Evolutionary conservation across 352 stramenopile genomes (phyloP).

Genomic region (Phytophthora tentaculata): DNA sequence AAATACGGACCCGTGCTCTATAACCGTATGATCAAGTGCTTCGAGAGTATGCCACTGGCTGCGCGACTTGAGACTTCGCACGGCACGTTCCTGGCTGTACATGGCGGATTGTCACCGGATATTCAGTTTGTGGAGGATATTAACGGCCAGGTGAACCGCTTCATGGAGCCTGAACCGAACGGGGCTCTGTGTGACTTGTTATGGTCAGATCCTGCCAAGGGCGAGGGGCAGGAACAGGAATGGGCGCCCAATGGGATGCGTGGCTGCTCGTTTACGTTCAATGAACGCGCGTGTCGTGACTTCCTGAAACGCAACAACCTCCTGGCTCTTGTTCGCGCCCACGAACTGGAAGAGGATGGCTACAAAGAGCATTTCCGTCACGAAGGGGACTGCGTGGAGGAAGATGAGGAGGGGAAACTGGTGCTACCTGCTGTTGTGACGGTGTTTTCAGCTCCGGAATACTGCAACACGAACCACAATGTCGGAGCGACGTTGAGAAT

Average conservation of each 20-base stretch:
- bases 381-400: constrained; percentile 18
- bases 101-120: constrained; percentile 78
- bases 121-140: constrained; percentile 79
- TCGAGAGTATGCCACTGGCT: constrained; percentile 81
- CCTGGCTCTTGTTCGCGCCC: constrained; percentile 75
- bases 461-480: constrained; percentile 87
- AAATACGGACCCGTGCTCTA: constrained; percentile 85
- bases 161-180: constrained; percentile 80
- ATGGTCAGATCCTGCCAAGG: constrained; percentile 99
- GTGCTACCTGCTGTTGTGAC: constrained; percentile 69
- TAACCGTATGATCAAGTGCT: constrained; percentile 86
- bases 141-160: constrained; percentile 73
- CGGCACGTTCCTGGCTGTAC: constrained; percentile 71
- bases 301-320: constrained; percentile 76
- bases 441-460: constrained; percentile 85
- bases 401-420: constrained; percentile 21
- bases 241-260: constrained; percentile 74
- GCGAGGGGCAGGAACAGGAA: constrained; percentile 45
- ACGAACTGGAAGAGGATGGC: constrained; percentile 81
- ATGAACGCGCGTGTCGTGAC: constrained; percentile 59
- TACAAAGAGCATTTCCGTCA: constrained; percentile 76
- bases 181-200: constrained; percentile 98
- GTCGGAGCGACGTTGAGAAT: constrained; percentile 79
- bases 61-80: constrained; percentile 66
- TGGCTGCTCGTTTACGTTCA: constrained; percentile 87